Base-by-base conservation (phyloP, 2,329 filamentous ascomycete genomes). In the Fusarium tjaetaba region DNA sequence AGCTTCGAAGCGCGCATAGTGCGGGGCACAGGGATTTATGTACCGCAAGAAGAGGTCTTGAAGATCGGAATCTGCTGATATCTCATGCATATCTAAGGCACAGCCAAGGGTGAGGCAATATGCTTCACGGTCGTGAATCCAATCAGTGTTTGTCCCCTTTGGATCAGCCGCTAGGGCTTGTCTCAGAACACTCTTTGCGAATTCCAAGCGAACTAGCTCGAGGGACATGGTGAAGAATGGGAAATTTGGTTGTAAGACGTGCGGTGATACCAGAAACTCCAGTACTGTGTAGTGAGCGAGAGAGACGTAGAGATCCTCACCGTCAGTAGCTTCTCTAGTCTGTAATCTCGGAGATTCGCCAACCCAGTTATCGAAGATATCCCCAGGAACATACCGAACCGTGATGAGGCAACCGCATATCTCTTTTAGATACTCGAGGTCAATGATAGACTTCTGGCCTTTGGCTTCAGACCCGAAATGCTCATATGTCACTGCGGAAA, bases 201-300 rank as follows among this genome's bases (percentile, higher is more conserved):
- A 53, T 16, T 28, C 7, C 14, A 53, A 7, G 2, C 32, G 18
- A 38, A 53, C 16, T 1, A 38, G 13, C 9, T 53, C 32, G 7
- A 14, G 24, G 16, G 24, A 53, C 51, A 38, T 38, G 2, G 51
- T 14, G 18, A 53, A 38, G 5, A 53, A 28, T 3, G 24, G 7
- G 1, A 28, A 4, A 0, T 28, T 28, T 0, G 32, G 32, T 16
- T 22, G 24, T 13, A 22, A 28, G 10, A 28, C 32, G 1, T 28
- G 32, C 2, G 24, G 24, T 7, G 51, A 53, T 13, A 28, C 10
- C 1, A 53, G 2, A 2, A 38, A 53, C 24, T 53, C 51, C 7
- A 53, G 10, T 1, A 38, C 49, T 9, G 32, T 53, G 18, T 38
- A 38, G 18, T 53, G 51, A 22, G 51, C 18, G 3, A 53, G 24